A percentile compares a stretch with the other conserved stretches of the same genome.
phyloP scores from a whole-genome alignment of 768 basidiomycete species.

The Podaxis sp. region DNA sequence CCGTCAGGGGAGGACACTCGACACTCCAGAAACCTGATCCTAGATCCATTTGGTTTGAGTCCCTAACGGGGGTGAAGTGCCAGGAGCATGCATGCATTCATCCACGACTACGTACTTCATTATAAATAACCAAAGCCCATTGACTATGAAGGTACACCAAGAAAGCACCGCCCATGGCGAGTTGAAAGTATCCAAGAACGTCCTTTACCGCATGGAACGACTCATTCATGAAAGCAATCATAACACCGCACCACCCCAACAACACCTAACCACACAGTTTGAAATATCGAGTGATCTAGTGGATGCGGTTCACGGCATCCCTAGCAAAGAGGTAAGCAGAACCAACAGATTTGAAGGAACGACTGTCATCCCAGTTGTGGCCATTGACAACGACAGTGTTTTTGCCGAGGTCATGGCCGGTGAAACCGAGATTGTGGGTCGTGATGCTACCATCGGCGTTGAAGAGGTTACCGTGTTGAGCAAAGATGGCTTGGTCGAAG shows the following conservation, averaged over 20 bases:
- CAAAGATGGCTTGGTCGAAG: constrained; percentile 37
- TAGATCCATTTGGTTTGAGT: neutral
- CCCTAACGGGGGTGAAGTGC: neutral
- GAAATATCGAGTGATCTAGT: neutral
- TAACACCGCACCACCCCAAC: no score
- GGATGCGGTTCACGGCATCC: constrained; percentile 21
- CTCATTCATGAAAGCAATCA: no score
- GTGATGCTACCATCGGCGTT: constrained; percentile 37
- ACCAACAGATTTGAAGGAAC: constrained; percentile 29
- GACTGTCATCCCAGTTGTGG: constrained; percentile 38
- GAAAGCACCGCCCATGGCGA: neutral
- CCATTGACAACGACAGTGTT: constrained; percentile 36
- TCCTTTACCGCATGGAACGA: neutral
- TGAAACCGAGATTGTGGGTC: constrained; percentile 40
- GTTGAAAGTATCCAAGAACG: neutral
- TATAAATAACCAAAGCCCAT: neutral
- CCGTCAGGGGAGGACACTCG: neutral
- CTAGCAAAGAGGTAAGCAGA: constrained; percentile 33
- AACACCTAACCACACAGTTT: neutral
- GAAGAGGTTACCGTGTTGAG: constrained; percentile 34
- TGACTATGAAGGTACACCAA: neutral
- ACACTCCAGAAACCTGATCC: neutral
- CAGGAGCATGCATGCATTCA: neutral
- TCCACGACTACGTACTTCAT: neutral
- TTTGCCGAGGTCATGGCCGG: constrained; percentile 36